Evolutionary conservation across 139 green algal genomes (phyloP).

Genomic region (Pleodorina starrii): DNA sequence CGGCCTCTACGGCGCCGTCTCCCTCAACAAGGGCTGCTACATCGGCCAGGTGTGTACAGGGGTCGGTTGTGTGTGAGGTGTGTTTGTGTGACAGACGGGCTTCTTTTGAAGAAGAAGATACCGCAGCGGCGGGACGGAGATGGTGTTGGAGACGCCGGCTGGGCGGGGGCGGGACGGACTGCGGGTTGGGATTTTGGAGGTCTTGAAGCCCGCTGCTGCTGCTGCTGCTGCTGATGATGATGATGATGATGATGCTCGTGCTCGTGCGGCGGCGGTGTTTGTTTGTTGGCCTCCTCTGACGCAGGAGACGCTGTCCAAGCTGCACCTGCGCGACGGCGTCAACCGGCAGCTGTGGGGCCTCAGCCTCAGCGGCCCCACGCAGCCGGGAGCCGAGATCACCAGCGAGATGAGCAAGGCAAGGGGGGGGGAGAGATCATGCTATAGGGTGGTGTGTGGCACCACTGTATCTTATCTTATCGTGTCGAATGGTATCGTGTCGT

Average conservation of each 20-base stretch:
- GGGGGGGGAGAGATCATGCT: too few relatives aligned
- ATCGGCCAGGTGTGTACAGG: slow-evolving; percentile 53
- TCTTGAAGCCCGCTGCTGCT: background rate
- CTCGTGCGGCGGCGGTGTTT: background rate
- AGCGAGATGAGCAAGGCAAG: slow-evolving; percentile 38
- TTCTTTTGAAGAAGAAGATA: too few relatives aligned
- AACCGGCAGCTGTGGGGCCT: slow-evolving; percentile 84
- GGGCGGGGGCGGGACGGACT: too few relatives aligned
- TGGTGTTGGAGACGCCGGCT: too few relatives aligned
- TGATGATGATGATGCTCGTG: background rate
- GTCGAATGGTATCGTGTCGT: too few relatives aligned
- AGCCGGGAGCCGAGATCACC: slow-evolving; percentile 60
- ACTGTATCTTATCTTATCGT: too few relatives aligned
- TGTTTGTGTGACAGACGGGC: too few relatives aligned
- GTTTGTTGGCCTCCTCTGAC: background rate
- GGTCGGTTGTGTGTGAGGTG: too few relatives aligned
- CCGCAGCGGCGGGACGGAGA: background rate
- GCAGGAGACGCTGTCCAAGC: slow-evolving; percentile 84
- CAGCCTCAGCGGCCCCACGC: slow-evolving; percentile 50
- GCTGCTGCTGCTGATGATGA: slow-evolving; percentile 60
- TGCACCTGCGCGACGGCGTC: slow-evolving; percentile 71
- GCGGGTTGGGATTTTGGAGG: too few relatives aligned
- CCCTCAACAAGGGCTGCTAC: slow-evolving; percentile 79
- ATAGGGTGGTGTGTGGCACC: too few relatives aligned
- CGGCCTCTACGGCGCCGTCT: slow-evolving; percentile 79